Evolutionary conservation across 768 basidiomycete genomes (phyloP).

Genomic region (Psilocybe tampanensis): DNA sequence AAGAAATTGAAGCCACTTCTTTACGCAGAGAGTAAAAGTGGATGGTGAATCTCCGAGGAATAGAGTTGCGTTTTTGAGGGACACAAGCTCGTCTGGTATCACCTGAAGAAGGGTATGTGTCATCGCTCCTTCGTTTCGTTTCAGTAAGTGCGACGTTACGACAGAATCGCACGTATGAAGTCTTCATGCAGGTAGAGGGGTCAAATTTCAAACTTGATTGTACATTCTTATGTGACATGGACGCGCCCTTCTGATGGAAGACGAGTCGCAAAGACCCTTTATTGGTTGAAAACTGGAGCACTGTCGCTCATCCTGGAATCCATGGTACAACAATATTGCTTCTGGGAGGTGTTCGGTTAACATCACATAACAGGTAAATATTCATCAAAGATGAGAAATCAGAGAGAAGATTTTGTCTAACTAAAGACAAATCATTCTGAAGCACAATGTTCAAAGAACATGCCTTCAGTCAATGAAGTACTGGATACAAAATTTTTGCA

Average conservation of each 20-base stretch:
- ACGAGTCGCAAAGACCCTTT: slow-evolving; percentile 2
- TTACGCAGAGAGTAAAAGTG: neutral
- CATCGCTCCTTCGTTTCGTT: neutral
- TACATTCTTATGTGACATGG: neutral
- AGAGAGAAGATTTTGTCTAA: slow-evolving; percentile 14
- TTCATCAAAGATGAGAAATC: neutral
- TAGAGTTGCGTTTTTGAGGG: neutral
- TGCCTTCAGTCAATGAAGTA: slow-evolving; percentile 4
- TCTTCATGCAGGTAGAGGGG: slow-evolving; percentile 7
- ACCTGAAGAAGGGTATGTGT: slow-evolving; percentile 4
- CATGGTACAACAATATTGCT: no score
- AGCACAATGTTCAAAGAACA: slow-evolving; percentile 7
- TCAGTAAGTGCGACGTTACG: neutral
- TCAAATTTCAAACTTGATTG: neutral
- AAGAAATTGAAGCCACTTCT: neutral
- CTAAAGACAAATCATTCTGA: slow-evolving; percentile 7
- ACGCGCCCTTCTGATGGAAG: neutral
- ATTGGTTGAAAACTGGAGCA: no score
- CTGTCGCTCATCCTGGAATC: no score
- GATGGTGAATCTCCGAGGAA: neutral
- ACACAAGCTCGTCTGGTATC: neutral
- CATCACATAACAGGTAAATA: neutral
- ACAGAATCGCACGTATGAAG: neutral
- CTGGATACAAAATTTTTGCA: slow-evolving; percentile 10
- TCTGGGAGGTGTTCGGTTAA: no score